These are phyloP conservation scores for Penicillium glabrum DNA, from an alignment of 2,329 filamentous ascomycete genomes.

Conservation along the genomic window DNA sequence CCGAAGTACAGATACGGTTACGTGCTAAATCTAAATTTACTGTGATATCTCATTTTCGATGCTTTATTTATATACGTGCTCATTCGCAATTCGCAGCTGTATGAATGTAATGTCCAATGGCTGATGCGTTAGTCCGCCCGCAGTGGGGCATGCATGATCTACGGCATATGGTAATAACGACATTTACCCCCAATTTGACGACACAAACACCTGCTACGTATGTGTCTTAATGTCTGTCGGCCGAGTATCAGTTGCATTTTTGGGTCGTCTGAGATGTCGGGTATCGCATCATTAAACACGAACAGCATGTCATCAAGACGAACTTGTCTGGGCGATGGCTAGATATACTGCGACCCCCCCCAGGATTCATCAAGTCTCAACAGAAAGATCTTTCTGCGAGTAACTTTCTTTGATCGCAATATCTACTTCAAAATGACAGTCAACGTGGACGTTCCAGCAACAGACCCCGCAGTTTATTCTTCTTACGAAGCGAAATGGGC, in stretches of 20 bases:
- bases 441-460: conserved; percentile 15
- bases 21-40: background rate
- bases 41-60: too few relatives aligned
- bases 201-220: conserved; percentile 4
- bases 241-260: background rate
- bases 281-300: conserved; percentile 15
- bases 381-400: background rate
- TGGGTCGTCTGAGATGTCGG: background rate
- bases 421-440: conserved; percentile 15
- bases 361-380: background rate
- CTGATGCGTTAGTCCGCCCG: background rate
- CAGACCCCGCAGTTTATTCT: conserved; percentile 44
- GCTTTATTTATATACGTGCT: background rate
- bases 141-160: conserved; percentile 1
- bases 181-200: conserved; percentile 17
- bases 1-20: background rate
- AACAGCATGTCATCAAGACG: conserved; percentile 14
- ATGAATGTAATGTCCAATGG: background rate
- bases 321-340: background rate
- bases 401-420: background rate
- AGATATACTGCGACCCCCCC: conserved; percentile 5
- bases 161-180: conserved; percentile 14
- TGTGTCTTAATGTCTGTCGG: background rate
- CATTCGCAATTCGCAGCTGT: background rate
- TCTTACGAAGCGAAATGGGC: conserved; percentile 41